Evolutionary conservation across 345 rosid species (phyloP), one percentile per base, ranked within the genome.

Genomic region (Citrus australasica): DNA sequence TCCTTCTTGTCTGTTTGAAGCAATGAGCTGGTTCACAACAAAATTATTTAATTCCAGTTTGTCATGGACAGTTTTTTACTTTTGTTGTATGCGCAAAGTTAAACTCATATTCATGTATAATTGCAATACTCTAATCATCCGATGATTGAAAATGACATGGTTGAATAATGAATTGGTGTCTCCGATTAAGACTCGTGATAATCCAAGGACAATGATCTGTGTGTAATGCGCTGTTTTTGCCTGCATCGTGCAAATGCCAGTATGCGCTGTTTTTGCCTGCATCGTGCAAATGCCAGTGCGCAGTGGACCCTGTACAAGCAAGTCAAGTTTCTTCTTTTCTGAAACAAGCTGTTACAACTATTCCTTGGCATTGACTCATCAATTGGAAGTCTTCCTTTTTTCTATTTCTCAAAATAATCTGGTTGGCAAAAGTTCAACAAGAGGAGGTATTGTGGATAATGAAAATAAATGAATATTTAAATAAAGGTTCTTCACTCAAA

Each of bases 401-500:
- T 69, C 17, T 63, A 37, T 63, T 28, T 5, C 38, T 13, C 22
- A n/a, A 69, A 5, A 24, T 69, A 69, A 56, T 7, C 53, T 35
- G 28, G 62, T 22, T 2, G 8, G 33, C 25, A 42, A 55, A 32
- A 16, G 32, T 40, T 55, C 35, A 59, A 46, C 51, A 30, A 25
- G 48, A 73, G 72, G 63, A 65, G 22, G 37, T 19, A 72, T 71
- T 58, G 73, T 59, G 75, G 65, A 73, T 71, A 69, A 48, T 27
- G 73, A 60, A 79, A 76, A 46, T 46, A 46, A 46, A 46, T 46
- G 17, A 46, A 46, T 46, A 46, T 46, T 46, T 46, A 46, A 46
- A 72, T 33, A 56, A 33, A 33, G 2, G 6, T 22, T 11, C 76
- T 78, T 79, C 58, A 75, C 40, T 65, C 67, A 51, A 83, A 96